phyloP scores from a whole-genome alignment of 2,329 filamentous ascomycete species.

The Tetracladium maxilliforme region DNA sequence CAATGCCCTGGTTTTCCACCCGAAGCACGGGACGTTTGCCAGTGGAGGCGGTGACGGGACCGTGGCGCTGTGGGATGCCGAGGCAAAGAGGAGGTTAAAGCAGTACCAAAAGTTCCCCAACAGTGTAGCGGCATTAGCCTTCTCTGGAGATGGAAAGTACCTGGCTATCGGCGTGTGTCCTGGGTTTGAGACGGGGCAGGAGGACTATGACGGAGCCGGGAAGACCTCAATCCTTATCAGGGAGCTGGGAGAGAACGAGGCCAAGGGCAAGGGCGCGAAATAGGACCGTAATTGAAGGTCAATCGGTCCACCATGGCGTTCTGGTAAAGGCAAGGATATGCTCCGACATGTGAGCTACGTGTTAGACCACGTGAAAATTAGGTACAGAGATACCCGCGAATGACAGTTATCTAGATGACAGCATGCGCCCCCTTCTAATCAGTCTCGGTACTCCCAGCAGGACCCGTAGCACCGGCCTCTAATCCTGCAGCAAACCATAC shows the following conservation, averaged over 20 bases:
- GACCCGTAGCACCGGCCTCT: no score
- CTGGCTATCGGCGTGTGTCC: conserved; percentile 54
- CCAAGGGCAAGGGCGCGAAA: conserved; percentile 77
- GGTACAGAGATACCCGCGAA: no score
- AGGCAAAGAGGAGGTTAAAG: conserved; percentile 53
- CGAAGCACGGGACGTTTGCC: conserved; percentile 49
- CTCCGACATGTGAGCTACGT: no score
- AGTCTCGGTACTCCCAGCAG: no score
- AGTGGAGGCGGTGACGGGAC: conserved; percentile 60
- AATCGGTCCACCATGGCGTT: no score
- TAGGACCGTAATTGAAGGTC: no score
- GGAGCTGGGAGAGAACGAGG: conserved; percentile 76
- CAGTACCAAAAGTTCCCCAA: conserved; percentile 53
- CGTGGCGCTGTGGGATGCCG: conserved; percentile 58
- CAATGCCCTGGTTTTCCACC: conserved; percentile 57
- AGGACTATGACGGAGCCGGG: conserved; percentile 60
- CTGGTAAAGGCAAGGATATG: no score
- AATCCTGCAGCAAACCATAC: no score
- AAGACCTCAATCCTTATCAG: conserved; percentile 66
- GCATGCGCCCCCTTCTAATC: no score
- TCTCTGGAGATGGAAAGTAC: conserved; percentile 48
- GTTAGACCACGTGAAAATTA: no score
- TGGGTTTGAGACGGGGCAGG: conserved; percentile 57
- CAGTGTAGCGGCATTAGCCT: conserved; percentile 47
- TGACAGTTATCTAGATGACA: no score